A percentile compares a stretch with the other conserved stretches of the same genome.
phyloP scores from a whole-genome alignment of 2,329 filamentous ascomycete species.

The Lojkania enalia region DNA sequence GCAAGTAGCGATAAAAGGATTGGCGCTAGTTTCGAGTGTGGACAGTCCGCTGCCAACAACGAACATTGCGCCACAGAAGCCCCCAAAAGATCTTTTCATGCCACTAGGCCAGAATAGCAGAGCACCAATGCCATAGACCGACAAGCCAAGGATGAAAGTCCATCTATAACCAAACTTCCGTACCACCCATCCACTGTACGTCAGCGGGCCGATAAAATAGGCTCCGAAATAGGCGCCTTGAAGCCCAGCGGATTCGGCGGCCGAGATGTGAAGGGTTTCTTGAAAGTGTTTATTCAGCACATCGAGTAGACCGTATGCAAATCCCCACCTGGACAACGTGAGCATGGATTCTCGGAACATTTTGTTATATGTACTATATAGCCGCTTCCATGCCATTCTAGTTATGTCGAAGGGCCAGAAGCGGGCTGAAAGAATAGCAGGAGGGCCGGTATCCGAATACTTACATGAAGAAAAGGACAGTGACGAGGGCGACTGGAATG shows the following conservation, averaged over 20 bases:
- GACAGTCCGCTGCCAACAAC: conserved; percentile 53
- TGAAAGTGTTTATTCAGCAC: conserved; percentile 46
- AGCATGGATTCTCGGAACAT: too few relatives aligned
- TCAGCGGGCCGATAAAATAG: conserved; percentile 46
- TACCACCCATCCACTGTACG: conserved; percentile 26
- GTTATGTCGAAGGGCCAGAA: too few relatives aligned
- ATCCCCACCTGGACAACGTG: conserved; percentile 63
- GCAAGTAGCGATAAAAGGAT: conserved; percentile 53
- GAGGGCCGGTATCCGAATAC: too few relatives aligned
- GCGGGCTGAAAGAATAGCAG: not conserved
- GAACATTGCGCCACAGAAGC: conserved; percentile 61
- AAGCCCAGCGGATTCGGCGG: conserved; percentile 48
- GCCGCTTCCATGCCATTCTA: too few relatives aligned
- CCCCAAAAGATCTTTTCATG: conserved; percentile 56
- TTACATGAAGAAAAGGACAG: conserved; percentile 75
- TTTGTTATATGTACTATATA: too few relatives aligned
- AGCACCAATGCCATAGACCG: conserved; percentile 55
- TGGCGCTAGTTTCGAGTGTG: conserved; percentile 60
- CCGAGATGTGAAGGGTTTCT: conserved; percentile 39
- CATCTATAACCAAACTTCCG: conserved; percentile 36
- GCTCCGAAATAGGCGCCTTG: conserved; percentile 46
- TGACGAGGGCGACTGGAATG: conserved; percentile 71
- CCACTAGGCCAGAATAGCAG: conserved; percentile 57
- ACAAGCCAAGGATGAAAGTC: not conserved
- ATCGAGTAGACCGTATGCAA: conserved; percentile 68